These are phyloP conservation scores for Priceomyces carsonii DNA, from an alignment of 805 yeast species.

Conservation along the genomic window DNA sequence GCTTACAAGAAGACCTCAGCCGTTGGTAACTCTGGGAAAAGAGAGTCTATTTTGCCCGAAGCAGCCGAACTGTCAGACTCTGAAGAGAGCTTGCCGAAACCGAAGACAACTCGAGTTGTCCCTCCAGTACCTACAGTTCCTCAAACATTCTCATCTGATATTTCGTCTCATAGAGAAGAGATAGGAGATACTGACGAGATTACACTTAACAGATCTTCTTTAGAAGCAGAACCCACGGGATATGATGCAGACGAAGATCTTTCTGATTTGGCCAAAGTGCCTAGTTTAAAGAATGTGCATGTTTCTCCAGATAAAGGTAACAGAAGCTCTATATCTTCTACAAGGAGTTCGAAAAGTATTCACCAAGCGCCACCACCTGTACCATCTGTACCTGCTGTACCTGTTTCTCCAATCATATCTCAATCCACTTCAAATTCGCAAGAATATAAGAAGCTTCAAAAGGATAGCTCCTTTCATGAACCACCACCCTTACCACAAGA, in stretches of 20 bases:
- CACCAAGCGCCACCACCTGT: conserved; percentile 7
- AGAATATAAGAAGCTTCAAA: neutral
- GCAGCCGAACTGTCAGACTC: too few relatives aligned
- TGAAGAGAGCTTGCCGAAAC: too few relatives aligned
- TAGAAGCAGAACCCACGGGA: conserved; percentile 48
- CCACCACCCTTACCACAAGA: conserved; percentile 7
- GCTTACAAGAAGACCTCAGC: neutral
- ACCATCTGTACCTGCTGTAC: conserved; percentile 16
- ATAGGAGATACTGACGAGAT: conserved; percentile 12
- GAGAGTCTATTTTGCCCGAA: neutral
- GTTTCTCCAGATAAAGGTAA: conserved; percentile 1
- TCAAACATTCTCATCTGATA: too few relatives aligned
- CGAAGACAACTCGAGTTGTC: too few relatives aligned
- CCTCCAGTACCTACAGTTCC: too few relatives aligned
- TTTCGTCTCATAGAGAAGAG: conserved; percentile 14
- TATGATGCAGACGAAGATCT: conserved; percentile 68
- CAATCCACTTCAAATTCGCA: conserved; percentile 8
- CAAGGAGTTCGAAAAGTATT: conserved; percentile 4
- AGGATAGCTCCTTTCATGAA: neutral
- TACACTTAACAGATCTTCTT: conserved; percentile 10
- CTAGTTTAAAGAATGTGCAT: conserved; percentile 4
- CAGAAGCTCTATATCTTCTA: neutral
- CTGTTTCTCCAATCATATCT: conserved; percentile 11
- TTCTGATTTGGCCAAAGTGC: conserved; percentile 25
- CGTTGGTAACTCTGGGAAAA: neutral